Evolutionary conservation across 75 land plant genomes (phyloP).

Genomic region (Selaginella moellendorffii): DNA sequence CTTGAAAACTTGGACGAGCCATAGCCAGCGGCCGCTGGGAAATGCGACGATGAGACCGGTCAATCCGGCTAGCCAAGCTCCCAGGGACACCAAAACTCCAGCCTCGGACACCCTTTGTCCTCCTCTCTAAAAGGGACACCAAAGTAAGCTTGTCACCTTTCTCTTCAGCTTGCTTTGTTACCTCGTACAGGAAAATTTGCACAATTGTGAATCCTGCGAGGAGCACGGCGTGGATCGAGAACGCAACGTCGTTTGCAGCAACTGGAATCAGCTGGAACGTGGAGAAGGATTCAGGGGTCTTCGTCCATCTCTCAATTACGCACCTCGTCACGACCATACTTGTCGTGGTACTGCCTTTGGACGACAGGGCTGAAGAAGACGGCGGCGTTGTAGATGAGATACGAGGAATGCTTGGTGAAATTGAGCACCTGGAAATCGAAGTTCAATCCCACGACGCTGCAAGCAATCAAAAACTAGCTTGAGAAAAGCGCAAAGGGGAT

Average conservation of each 20-base stretch:
- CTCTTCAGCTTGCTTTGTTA: too few relatives aligned
- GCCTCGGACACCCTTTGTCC: conserved; percentile 58
- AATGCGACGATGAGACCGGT: conserved; percentile 52
- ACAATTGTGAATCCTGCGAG: conserved; percentile 47
- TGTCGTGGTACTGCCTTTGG: conserved; percentile 66
- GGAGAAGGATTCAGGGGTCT: too few relatives aligned
- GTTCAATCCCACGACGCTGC: too few relatives aligned
- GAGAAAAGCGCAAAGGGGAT: too few relatives aligned
- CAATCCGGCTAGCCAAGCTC: conserved; percentile 48
- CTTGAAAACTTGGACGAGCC: conserved; percentile 77
- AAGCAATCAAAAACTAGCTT: too few relatives aligned
- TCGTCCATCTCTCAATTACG: too few relatives aligned
- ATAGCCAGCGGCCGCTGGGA: conserved; percentile 68
- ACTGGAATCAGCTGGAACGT: conserved; percentile 96
- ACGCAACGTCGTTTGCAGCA: conserved; percentile 90
- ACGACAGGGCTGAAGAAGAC: too few relatives aligned
- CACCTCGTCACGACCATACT: conserved; percentile 66
- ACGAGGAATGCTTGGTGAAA: too few relatives aligned
- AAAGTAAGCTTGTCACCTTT: too few relatives aligned
- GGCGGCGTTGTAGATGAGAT: too few relatives aligned
- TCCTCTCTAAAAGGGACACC: too few relatives aligned
- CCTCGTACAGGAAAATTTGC: conserved; percentile 66
- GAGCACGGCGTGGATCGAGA: too few relatives aligned
- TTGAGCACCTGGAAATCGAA: conserved; percentile 85
- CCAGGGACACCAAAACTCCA: conserved; percentile 31